These are phyloP conservation scores for Rosellinia necatrix DNA, from an alignment of 2,329 filamentous ascomycete species.

Conservation along the genomic window DNA sequence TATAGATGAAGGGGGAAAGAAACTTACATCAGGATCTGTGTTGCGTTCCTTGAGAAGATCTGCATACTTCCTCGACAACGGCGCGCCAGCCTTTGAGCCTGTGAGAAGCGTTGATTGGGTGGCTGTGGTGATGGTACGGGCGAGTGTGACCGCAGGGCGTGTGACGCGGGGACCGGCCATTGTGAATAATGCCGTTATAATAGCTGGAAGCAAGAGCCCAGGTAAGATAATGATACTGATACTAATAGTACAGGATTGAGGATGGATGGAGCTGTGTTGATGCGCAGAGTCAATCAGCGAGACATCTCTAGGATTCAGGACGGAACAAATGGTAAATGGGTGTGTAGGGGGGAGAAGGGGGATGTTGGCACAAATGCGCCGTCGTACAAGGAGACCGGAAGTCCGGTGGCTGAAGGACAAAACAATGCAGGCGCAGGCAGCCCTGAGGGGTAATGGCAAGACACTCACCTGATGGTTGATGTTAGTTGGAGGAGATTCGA, in stretches of 20 bases:
- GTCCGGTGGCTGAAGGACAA: slow-evolving; percentile 21
- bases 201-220: too few species aligned
- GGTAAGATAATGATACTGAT: slow-evolving; percentile 1
- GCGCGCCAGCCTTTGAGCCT: slow-evolving; percentile 36
- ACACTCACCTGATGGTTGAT: slow-evolving; percentile 26
- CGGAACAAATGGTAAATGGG: not conserved
- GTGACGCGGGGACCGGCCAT: slow-evolving; percentile 42
- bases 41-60: slow-evolving; percentile 43
- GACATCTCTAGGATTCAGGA: too few species aligned
- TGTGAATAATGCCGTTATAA: slow-evolving; percentile 2
- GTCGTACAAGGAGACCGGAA: slow-evolving; percentile 18
- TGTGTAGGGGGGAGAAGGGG: not conserved
- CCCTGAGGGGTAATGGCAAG: slow-evolving; percentile 15
- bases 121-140: slow-evolving; percentile 40
- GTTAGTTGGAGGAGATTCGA: slow-evolving; percentile 11
- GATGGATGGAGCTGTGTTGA: too few species aligned
- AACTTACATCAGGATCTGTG: slow-evolving; percentile 40
- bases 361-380: slow-evolving; percentile 5
- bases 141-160: slow-evolving; percentile 39
- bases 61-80: slow-evolving; percentile 43
- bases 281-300: too few species aligned
- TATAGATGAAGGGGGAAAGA: not conserved
- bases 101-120: slow-evolving; percentile 37
- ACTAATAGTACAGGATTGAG: too few species aligned
- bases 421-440: slow-evolving; percentile 7